A percentile compares a stretch with the other conserved stretches of the same genome.
phyloP scores from a whole-genome alignment of 176 grass and related monocot genomes.

The Panicum miliaceum region DNA sequence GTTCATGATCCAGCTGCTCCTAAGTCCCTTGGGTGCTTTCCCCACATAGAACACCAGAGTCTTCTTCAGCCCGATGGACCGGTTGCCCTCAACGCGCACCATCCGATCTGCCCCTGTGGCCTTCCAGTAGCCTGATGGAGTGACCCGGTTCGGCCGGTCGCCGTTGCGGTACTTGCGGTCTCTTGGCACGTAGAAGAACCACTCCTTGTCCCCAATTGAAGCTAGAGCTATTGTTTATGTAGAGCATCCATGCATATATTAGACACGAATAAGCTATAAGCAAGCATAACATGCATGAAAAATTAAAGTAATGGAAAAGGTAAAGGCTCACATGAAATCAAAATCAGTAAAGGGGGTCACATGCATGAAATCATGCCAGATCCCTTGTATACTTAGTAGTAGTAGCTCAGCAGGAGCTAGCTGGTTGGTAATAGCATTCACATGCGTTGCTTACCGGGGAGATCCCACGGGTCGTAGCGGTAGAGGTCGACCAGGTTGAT shows the following conservation, averaged over 20 bases:
- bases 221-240: slow-evolving; percentile 58
- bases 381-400: neutral
- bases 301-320: slow-evolving; percentile 19
- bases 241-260: neutral
- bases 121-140: slow-evolving; percentile 95
- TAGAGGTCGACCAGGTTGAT: slow-evolving; percentile 87
- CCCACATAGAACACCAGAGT: slow-evolving; percentile 98
- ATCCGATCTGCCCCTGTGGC: slow-evolving; percentile 72
- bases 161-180: slow-evolving; percentile 95
- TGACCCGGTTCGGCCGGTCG: slow-evolving; percentile 87
- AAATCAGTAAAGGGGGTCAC: slow-evolving; percentile 36
- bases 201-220: slow-evolving; percentile 90
- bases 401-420: neutral
- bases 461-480: slow-evolving; percentile 95
- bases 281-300: slow-evolving; percentile 13
- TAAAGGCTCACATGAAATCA: slow-evolving; percentile 34
- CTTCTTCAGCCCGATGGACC: slow-evolving; percentile 92
- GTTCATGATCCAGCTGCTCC: slow-evolving; percentile 99
- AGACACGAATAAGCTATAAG: neutral
- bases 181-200: slow-evolving; percentile 97
- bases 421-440: neutral
- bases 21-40: slow-evolving; percentile 88
- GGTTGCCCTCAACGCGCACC: slow-evolving; percentile 66
- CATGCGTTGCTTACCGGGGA: slow-evolving; percentile 60
- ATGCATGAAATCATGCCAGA: slow-evolving; percentile 54